Conservation (phyloP, 2,329 filamentous ascomycete genomes). For the Sarocladium strictum region DNA sequence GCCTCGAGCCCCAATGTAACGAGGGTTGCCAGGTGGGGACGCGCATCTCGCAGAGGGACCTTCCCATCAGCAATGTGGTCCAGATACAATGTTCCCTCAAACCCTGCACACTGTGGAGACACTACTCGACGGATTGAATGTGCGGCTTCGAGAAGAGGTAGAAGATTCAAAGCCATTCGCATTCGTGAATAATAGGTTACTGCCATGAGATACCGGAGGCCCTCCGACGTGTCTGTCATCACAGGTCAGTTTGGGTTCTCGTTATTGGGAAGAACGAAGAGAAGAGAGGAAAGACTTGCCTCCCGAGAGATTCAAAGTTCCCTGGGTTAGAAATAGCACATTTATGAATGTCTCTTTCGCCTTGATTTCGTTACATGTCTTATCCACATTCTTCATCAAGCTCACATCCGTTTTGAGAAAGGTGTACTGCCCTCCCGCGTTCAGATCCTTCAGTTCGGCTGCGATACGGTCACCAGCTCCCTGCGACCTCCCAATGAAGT, state of each 20-base stretch:
- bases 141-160: constrained; percentile 40
- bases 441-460: constrained; percentile 34
- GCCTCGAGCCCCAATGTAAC: constrained; percentile 21
- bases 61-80: constrained; percentile 20
- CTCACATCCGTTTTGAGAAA: constrained; percentile 46
- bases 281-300: constrained; percentile 8
- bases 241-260: not conserved
- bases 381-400: constrained; percentile 44
- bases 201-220: constrained; percentile 44
- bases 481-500: constrained; percentile 43
- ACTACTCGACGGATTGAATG: constrained; percentile 18
- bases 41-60: constrained; percentile 14
- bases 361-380: constrained; percentile 38
- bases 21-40: constrained; percentile 17
- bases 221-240: constrained; percentile 47
- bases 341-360: constrained; percentile 37
- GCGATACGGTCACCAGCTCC: constrained; percentile 30
- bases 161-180: constrained; percentile 50
- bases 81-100: constrained; percentile 14
- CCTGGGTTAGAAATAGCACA: constrained; percentile 39
- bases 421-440: constrained; percentile 34
- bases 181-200: constrained; percentile 53
- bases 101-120: constrained; percentile 19
- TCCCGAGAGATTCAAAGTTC: constrained; percentile 21
- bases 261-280: no score